These are phyloP conservation scores for Naegleria fowleri DNA, from an alignment of 208 protist species.

Conservation along the genomic window DNA sequence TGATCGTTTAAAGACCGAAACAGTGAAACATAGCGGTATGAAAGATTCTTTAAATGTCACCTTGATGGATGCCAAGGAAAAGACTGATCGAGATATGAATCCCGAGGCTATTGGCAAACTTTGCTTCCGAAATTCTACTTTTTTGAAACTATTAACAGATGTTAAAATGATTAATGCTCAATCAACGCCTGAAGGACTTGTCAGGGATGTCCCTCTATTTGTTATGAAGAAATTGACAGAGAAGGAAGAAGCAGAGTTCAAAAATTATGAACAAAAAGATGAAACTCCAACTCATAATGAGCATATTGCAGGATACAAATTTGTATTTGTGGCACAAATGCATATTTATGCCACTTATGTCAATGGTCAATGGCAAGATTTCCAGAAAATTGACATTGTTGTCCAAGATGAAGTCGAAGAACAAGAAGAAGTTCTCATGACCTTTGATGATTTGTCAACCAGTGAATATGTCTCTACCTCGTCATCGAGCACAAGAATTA, in stretches of 20 bases:
- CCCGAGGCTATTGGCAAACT: background rate
- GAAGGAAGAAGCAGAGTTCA: background rate
- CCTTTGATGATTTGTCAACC: background rate
- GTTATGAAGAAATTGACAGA: background rate
- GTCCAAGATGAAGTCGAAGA: background rate
- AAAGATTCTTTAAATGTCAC: background rate
- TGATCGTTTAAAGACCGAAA: background rate
- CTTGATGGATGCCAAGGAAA: background rate
- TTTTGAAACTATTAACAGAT: background rate
- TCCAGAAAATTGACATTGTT: background rate
- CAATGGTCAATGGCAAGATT: background rate
- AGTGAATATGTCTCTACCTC: background rate
- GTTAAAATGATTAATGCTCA: background rate
- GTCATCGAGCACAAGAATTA: background rate
- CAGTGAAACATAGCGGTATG: background rate
- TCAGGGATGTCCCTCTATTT: background rate
- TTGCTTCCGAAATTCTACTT: background rate
- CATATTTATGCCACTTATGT: background rate
- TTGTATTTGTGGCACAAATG: background rate
- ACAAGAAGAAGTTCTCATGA: background rate
- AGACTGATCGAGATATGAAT: background rate
- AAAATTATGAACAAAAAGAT: background rate
- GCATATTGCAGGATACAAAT: background rate
- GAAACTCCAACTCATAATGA: background rate
- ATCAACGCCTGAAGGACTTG: background rate